Evolutionary conservation across 2,329 filamentous ascomycete species (phyloP), one percentile per base, ranked within the genome.

Genomic region (Hawksworthiomyces lignivorus): DNA sequence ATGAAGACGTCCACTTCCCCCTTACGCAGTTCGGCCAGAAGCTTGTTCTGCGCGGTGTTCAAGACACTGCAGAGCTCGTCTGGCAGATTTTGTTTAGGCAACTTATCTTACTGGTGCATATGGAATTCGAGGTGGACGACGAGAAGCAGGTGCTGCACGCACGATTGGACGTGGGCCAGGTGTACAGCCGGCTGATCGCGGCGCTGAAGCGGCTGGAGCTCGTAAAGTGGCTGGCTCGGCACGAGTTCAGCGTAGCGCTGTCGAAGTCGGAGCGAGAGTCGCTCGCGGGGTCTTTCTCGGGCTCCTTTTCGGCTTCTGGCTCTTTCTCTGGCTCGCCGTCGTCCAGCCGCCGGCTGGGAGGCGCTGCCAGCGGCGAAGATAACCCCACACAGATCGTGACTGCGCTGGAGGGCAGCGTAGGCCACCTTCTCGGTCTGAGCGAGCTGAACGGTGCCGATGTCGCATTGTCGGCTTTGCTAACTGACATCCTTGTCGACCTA

Each of bases 111-210:
- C 70, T 94, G 14, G 74, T 92, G 9, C 88, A 96, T 59, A 83
- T 97, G 72, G 84, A 92, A 58, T 82, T 81, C 29, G 87, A 92
- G 56, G 75, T 86, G 40, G 84, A 89, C 44, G 76, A 80, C 50
- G 79, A 82, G 31, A 80, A 87, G 30, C 76, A 84, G 14, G 77
- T 77, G 3, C 67, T 80, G 26, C 73, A 75, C 50, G 62, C 70
- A 29, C 64, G 70, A 17, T 66, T 85, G 8, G 75, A 82, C 21
- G 82, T 92, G 45, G 77, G 83, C 37, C 65, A 68, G 1, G 77
- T 90, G 27, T 90, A 84, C 62, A 65, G 77, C 54, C 72, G 76
- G 35, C 70, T 96, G 6, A 68, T 92, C 26, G 67, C 70, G n/a
- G 73, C 82, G 43, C 70, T 98, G 15, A 77, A 75, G 50, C 76